Evolutionary conservation across 352 stramenopile genomes (phyloP).

Genomic region (Phytophthora aleatoria): DNA sequence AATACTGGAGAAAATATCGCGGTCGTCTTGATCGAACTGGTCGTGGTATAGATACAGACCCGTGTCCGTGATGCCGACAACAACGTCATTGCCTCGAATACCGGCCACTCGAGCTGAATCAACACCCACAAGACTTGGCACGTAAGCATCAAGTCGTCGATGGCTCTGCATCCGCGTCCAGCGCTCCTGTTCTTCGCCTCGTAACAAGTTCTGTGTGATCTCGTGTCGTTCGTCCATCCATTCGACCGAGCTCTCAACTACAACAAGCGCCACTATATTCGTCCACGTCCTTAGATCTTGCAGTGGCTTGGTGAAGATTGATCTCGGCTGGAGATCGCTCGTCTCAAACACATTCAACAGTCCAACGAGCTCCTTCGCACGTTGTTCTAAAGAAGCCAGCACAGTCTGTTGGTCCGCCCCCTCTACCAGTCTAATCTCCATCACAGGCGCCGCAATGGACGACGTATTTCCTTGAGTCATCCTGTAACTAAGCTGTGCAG

Average conservation of each 20-base stretch:
- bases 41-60: slow-evolving; percentile 84
- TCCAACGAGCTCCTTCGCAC: slow-evolving; percentile 48
- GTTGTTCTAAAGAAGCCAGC: slow-evolving; percentile 41
- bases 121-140: slow-evolving; percentile 65
- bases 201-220: slow-evolving; percentile 41
- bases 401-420: slow-evolving; percentile 36
- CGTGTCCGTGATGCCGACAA: slow-evolving; percentile 85
- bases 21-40: slow-evolving; percentile 76
- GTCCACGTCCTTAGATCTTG: slow-evolving; percentile 63
- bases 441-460: slow-evolving; percentile 40
- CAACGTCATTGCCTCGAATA: slow-evolving; percentile 70
- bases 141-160: slow-evolving; percentile 69
- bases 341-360: slow-evolving; percentile 67
- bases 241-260: slow-evolving; percentile 59
- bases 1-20: slow-evolving; percentile 47
- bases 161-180: slow-evolving; percentile 33
- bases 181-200: slow-evolving; percentile 28
- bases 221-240: slow-evolving; percentile 61
- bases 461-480: slow-evolving; percentile 13
- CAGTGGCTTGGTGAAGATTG: slow-evolving; percentile 58
- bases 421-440: slow-evolving; percentile 70
- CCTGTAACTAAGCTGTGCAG: slow-evolving; percentile 44
- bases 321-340: slow-evolving; percentile 34
- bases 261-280: slow-evolving; percentile 52
- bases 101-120: slow-evolving; percentile 59